A percentile compares a stretch with the other conserved stretches of the same genome.
Conservation (phyloP, 2,329 filamentous ascomycete genomes). For the Verticillium albo-atrum region DNA sequence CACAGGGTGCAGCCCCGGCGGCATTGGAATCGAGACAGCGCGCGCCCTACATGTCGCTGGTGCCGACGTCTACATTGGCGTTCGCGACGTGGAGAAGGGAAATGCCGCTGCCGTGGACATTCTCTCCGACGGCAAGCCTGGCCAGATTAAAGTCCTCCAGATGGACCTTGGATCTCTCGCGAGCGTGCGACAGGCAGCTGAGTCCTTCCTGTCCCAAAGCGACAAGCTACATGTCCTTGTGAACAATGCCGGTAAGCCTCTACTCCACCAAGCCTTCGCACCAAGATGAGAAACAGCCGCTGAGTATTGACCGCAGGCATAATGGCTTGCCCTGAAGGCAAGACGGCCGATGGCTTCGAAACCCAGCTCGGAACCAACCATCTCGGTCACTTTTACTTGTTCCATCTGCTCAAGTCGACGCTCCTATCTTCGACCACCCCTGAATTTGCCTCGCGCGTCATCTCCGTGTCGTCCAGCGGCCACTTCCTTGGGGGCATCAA, state of each 20-base stretch:
- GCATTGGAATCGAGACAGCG: slow-evolving; percentile 20
- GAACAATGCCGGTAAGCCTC: slow-evolving; percentile 16
- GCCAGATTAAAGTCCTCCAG: slow-evolving; percentile 19
- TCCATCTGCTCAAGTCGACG: slow-evolving; percentile 24
- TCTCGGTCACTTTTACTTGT: slow-evolving; percentile 40
- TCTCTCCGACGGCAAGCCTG: slow-evolving; percentile 13
- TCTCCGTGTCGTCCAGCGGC: slow-evolving; percentile 20
- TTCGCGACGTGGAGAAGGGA: slow-evolving; percentile 29
- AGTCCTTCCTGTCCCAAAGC: slow-evolving; percentile 27
- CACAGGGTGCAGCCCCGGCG: slow-evolving; percentile 38
- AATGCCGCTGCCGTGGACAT: slow-evolving; percentile 30
- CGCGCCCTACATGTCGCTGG: slow-evolving; percentile 21
- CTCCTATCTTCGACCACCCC: neutral
- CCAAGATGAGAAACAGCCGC: slow-evolving; percentile 15
- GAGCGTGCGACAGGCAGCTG: slow-evolving; percentile 34
- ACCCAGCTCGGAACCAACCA: slow-evolving; percentile 44
- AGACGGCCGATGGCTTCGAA: slow-evolving; percentile 44
- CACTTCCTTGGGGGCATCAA: slow-evolving; percentile 18
- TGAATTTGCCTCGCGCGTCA: slow-evolving; percentile 18
- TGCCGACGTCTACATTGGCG: slow-evolving; percentile 11
- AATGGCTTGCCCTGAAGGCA: slow-evolving; percentile 27
- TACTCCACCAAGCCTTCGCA: neutral
- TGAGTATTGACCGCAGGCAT: slow-evolving; percentile 35
- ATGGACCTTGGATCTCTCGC: slow-evolving; percentile 39
- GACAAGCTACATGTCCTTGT: slow-evolving; percentile 31